A percentile compares a stretch with the other conserved stretches of the same genome.
phyloP scores from a whole-genome alignment of 169 alveolate species.

The Sarcocystis neurona region DNA sequence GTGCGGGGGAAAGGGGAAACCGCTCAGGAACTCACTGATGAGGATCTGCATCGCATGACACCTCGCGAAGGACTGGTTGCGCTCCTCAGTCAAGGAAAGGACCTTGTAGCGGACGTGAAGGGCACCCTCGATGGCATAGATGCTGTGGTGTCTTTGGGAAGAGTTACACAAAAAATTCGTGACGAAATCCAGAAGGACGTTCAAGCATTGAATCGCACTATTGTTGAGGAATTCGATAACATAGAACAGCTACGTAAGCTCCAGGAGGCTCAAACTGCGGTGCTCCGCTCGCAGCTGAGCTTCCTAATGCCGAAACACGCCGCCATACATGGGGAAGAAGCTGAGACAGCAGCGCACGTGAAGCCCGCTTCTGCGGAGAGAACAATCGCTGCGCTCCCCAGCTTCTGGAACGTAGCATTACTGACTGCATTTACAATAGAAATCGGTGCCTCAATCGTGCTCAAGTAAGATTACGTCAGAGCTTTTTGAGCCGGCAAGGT shows the following conservation, averaged over 20 bases:
- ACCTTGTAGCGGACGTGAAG: background rate
- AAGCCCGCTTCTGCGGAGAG: too few relatives aligned
- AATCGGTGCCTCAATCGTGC: too few relatives aligned
- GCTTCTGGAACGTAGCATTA: too few relatives aligned
- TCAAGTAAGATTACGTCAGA: too few relatives aligned
- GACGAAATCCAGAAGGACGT: constrained; percentile 15
- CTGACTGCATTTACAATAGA: too few relatives aligned
- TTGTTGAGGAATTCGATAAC: constrained; percentile 16
- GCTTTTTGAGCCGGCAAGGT: too few relatives aligned
- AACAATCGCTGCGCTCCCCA: too few relatives aligned
- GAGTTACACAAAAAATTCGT: background rate
- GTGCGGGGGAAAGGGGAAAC: background rate
- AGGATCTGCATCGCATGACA: background rate
- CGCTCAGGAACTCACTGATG: background rate
- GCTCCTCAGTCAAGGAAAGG: constrained; percentile 2
- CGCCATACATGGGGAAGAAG: too few relatives aligned
- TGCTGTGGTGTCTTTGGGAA: background rate
- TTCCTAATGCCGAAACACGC: constrained; percentile 20
- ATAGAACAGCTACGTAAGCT: constrained; percentile 23
- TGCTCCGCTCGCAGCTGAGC: constrained; percentile 19
- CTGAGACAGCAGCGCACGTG: too few relatives aligned
- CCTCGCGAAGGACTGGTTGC: background rate
- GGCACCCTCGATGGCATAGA: constrained; percentile 11
- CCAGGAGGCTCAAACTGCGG: constrained; percentile 21
- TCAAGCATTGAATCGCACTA: constrained; percentile 19